Base-by-base conservation (phyloP, 495 filamentous ascomycete genomes). In the Pyrenopolyporus hunteri region DNA sequence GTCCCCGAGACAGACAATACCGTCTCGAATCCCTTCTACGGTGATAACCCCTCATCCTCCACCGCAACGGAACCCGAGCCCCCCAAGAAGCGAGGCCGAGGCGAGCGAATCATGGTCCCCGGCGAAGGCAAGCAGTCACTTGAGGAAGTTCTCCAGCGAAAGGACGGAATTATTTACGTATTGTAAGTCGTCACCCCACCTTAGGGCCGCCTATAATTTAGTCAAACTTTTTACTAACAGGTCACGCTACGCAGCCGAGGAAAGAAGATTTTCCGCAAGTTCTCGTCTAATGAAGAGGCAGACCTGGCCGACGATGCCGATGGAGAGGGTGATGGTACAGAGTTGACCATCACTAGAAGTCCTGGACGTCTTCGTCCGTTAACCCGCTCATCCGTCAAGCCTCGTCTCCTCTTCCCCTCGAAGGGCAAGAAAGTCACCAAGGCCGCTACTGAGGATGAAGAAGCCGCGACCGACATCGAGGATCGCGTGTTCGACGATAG, bases 191-290 rank as follows among this genome's bases (percentile, higher is more conserved):
- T 29, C 11, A 37, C 47, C 46, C 16, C 42, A 31, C 13, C 51
- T 16, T 50, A 26, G 29, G 16, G n/a, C 20, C 20, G 23, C 6
- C 57, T 49, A 16, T 13, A 51, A 54, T 28, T 13, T 42, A 28
- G 10, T 28, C 45, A 57, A 57, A 29, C 4, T 22, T 9, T 44
- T 33, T 61, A n/a, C 40, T 68, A 52, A 62, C 70, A 58, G 74
- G 63, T 16, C 26, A 36, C 32, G 25, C 55, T 58, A 54, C 3
- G 20, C 69, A 97, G 93, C 74, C 94, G 94, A 61, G 94, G 94
- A 67, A 93, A 91, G 81, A 92, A 89, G 70, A 79, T 91, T 40
- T 96, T 92, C 80, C 85, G 83, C 64, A 86, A 83, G 58, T 89
- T 87, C 6, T 73, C 79, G 1, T 42, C 59, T 20, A 74, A 71